Percentiles rank a stretch among this genome's conserved stretches.
Evolutionary conservation across 495 filamentous ascomycete genomes (phyloP).

Genomic region (Collariella sp.): DNA sequence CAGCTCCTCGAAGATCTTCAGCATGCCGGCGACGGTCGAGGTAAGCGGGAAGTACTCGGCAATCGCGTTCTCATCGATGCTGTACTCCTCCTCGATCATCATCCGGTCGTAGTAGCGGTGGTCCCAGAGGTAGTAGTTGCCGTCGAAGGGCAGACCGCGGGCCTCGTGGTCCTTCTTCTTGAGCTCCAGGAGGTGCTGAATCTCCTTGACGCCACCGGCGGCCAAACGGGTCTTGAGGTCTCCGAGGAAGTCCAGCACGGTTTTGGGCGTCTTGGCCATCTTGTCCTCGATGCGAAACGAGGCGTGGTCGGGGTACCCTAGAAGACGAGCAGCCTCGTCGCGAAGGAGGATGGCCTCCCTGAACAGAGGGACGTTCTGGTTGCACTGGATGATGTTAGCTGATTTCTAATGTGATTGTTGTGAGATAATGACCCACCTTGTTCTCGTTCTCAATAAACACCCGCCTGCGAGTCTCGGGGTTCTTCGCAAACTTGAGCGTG

Average conservation of each 20-base stretch:
- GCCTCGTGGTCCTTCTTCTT: constrained; percentile 68
- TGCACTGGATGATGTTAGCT: constrained; percentile 42
- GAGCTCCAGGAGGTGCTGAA: constrained; percentile 57
- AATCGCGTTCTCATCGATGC: constrained; percentile 79
- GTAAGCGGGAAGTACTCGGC: constrained; percentile 90
- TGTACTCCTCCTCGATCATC: constrained; percentile 86
- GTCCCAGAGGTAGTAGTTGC: constrained; percentile 89
- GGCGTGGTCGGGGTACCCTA: constrained; percentile 90
- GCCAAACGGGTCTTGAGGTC: constrained; percentile 69
- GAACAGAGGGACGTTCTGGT: constrained; percentile 79
- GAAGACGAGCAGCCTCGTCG: constrained; percentile 83
- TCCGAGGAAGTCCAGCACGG: constrained; percentile 73
- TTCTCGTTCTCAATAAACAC: constrained; percentile 53
- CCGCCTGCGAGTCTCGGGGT: constrained; percentile 45
- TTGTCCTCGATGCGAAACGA: constrained; percentile 88
- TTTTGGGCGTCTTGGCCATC: constrained; percentile 91
- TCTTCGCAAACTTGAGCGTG: constrained; percentile 49
- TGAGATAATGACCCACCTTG: constrained; percentile 31
- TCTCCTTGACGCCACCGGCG: constrained; percentile 71
- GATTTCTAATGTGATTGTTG: not conserved
- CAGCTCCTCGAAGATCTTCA: constrained; percentile 86
- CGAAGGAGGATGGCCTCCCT: constrained; percentile 77
- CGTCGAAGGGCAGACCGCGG: constrained; percentile 52
- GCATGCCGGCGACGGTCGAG: constrained; percentile 80
- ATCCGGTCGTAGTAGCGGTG: constrained; percentile 72